Conservation (phyloP, 164 flowering plant species). For the Amborella trichopoda region DNA sequence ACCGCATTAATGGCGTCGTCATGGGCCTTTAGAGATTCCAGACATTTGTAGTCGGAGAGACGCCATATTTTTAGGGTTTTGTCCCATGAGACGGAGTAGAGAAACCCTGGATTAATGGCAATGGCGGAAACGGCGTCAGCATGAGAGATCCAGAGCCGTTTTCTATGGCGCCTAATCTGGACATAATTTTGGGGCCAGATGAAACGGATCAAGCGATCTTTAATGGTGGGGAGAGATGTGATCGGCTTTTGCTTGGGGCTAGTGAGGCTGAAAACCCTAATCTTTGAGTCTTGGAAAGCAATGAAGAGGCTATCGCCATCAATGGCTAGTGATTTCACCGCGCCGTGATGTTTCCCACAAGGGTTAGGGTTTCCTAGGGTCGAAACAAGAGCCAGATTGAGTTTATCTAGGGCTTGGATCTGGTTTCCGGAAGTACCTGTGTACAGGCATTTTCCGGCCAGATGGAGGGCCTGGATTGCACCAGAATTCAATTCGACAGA, state of each 20-base stretch:
- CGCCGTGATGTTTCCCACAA: slow-evolving; percentile 39
- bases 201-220: slow-evolving; percentile 39
- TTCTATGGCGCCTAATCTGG: slow-evolving; percentile 61
- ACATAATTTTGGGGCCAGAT: slow-evolving; percentile 53
- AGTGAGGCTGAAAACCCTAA: slow-evolving; percentile 64
- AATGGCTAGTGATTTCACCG: slow-evolving; percentile 56
- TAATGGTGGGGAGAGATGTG: slow-evolving; percentile 70
- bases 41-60: slow-evolving; percentile 53
- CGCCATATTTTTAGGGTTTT: slow-evolving; percentile 74
- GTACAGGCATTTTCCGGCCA: slow-evolving; percentile 43
- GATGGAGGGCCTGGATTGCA: slow-evolving; percentile 39
- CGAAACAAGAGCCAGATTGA: slow-evolving; percentile 1
- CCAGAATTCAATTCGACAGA: slow-evolving; percentile 52
- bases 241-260: slow-evolving; percentile 16
- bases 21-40: slow-evolving; percentile 77
- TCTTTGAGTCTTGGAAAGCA: slow-evolving; percentile 84
- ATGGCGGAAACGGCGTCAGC: slow-evolving; percentile 71
- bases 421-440: slow-evolving; percentile 43
- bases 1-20: slow-evolving; percentile 87
- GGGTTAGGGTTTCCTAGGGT: slow-evolving; percentile 3
- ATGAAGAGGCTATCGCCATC: slow-evolving; percentile 39
- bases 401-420: slow-evolving; percentile 29
- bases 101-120: slow-evolving; percentile 39
- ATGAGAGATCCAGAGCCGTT: slow-evolving; percentile 75
- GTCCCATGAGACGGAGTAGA: slow-evolving; percentile 94